Base-by-base conservation (phyloP, 78 protist species). In the Dictyostelium purpureum region DNA sequence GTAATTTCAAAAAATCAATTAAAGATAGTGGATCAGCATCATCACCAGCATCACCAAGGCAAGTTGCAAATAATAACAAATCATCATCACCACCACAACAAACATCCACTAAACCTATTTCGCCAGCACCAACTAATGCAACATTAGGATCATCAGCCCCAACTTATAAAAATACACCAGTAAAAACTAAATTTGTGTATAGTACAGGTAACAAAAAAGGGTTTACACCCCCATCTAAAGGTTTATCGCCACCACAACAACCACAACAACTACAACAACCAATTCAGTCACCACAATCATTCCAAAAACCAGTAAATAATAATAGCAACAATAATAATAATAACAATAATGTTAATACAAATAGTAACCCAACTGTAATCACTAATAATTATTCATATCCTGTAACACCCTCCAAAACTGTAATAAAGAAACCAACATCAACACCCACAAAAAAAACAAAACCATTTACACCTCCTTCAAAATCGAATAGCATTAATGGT, bases 391-490 rank as follows among this genome's bases (percentile, higher is more conserved):
- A 33, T 31, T 63, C 71, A 63, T 63, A 63, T n/a, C 76, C 76
- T 12, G n/a, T 51, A 6, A 69, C 76, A 69, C 76, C 76, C 4
- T n/a, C 42, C 16, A 19, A n/a, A n/a, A 43, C 52, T 40, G 52
- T 51, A 19, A n/a, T 69, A 69, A 69, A 69, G n/a, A 47, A 33
- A 69, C 49, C 37, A 78, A 21, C 51, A 18, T 61, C 54, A 78
- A 33, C 87, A 78, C 63, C 73, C 51, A 24, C 6, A 70, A 35
- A 45, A 54, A 69, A 69, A 35, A 69, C n/a, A 24, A 38, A 24
- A 38, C 14, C 76, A 40, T 69, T 42, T 45, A 69, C 35, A 69
- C 51, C 76, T 9, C 76, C 76, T 24, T 18, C 65, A 18, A 56
- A 56, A 24, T 19, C 31, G 7, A 6, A 10, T 56, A 18, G 12